These are phyloP conservation scores for Urochloa ruziziensis DNA, from an alignment of 176 grass and related monocot genomes.

Conservation along the genomic window DNA sequence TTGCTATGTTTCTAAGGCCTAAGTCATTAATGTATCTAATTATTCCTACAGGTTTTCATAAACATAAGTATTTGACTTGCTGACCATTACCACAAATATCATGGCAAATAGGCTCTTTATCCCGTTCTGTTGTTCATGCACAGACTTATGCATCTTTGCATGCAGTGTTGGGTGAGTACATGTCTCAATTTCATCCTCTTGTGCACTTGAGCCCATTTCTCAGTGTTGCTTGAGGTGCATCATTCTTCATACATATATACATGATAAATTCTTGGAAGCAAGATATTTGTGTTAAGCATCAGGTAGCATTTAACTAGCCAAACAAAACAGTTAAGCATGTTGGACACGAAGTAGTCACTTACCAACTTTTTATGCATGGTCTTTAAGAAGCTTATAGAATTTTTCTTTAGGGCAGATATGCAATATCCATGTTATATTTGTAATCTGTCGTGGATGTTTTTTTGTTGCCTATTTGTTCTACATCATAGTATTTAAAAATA, in stretches of 20 bases:
- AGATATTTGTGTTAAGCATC: not conserved
- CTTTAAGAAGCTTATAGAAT: not conserved
- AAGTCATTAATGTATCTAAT: not conserved
- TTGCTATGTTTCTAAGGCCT: not conserved
- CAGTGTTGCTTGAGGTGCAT: not conserved
- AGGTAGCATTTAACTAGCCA: not conserved
- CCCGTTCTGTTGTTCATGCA: not conserved
- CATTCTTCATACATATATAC: not conserved
- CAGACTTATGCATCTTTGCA: not conserved
- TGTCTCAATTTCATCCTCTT: not conserved
- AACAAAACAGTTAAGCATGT: not conserved
- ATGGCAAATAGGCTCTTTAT: not conserved
- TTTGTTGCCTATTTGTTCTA: conserved; percentile 10
- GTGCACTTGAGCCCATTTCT: not conserved
- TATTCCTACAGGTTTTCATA: not conserved
- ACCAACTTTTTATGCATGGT: not conserved
- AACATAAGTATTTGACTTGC: not conserved
- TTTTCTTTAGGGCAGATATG: not conserved
- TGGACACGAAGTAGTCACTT: not conserved
- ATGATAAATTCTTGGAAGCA: not conserved
- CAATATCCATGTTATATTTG: not conserved
- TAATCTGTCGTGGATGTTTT: not conserved
- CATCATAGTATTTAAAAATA: conserved; percentile 2
- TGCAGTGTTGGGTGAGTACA: not conserved
- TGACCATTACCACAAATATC: not conserved